These are phyloP conservation scores for Pugionium dolabratum DNA, from an alignment of 345 rosid genomes.

Conservation along the genomic window DNA sequence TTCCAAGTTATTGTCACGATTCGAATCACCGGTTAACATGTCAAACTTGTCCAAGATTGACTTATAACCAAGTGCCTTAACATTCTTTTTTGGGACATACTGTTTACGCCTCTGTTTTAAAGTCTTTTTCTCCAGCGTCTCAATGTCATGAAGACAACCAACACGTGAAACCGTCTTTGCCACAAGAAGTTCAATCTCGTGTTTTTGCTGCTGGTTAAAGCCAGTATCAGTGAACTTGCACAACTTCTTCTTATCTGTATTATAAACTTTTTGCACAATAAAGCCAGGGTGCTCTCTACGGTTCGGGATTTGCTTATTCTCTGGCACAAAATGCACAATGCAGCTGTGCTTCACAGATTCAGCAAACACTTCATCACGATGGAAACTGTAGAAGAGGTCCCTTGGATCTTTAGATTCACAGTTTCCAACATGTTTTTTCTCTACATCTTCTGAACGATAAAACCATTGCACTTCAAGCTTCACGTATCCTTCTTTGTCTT, in stretches of 20 bases:
- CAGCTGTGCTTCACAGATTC: conserved; percentile 86
- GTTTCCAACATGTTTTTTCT: conserved; percentile 57
- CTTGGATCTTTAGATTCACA: conserved; percentile 65
- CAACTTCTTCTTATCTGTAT: conserved; percentile 48
- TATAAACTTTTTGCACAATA: conserved; percentile 71
- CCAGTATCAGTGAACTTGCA: conserved; percentile 49
- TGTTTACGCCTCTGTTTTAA: conserved; percentile 30
- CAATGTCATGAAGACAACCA: conserved; percentile 48
- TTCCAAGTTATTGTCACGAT: conserved; percentile 68
- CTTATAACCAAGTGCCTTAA: conserved; percentile 29
- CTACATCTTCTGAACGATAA: conserved; percentile 89
- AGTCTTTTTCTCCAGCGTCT: background rate
- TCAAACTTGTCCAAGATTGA: conserved; percentile 47
- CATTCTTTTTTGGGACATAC: background rate
- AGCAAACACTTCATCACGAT: conserved; percentile 76
- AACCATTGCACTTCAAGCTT: conserved; percentile 84
- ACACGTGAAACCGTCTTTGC: conserved; percentile 57
- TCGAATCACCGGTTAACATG: conserved; percentile 54
- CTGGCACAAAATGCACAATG: conserved; percentile 75
- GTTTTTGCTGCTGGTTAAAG: conserved; percentile 48
- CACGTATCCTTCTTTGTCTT: conserved; percentile 47
- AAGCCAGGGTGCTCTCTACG: conserved; percentile 70
- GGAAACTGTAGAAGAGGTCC: conserved; percentile 81
- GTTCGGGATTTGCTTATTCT: conserved; percentile 62
- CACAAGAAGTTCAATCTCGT: conserved; percentile 57